Evolutionary conservation across 345 rosid species (phyloP), one percentile per base, ranked within the genome.

Genomic region (Rhodamnia rubescens): DNA sequence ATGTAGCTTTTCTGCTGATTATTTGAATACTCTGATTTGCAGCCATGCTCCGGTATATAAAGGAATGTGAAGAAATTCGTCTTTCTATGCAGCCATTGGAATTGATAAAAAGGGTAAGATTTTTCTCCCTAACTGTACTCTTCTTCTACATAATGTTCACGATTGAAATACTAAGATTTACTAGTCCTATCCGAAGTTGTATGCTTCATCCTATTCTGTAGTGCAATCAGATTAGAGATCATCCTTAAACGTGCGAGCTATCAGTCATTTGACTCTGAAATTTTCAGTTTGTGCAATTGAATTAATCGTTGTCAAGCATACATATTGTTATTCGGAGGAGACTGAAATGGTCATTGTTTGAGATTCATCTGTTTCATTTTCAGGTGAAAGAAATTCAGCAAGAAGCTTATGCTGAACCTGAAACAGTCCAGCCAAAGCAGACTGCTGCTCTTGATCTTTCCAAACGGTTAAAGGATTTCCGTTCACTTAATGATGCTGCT

Each of bases 361-460:
- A 61, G 85, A 42, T 55, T 74, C 24, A 26, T 55, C 78, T 24
- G 84, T 82, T 44, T 86, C 53, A 54, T 50, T 89, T 85, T 57
- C 87, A 97, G 99, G 98, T 97, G 9, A 89, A 91, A 89, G 99
- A 93, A 91, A 97, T 97, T 85, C 90, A 95, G 88, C 96, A 91
- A 86, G 99, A 95, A 86, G 87, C 86, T 69, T 87, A 91, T 88
- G 86, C 83, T 14, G 93, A 93, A 86, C 91, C 92, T 49, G 93
- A 91, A 86, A 90, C 85, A 4, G 89, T 88, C 40, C 91, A 89
- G 83, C 91, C 89, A 85, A 95, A 91, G 89, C 96, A 92, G 90
- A 92, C 93, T 82, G 94, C 94, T 21, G 96, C 95, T 3, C 88
- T 92, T 87, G 98, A 94, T 92, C 96, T 97, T 80, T 96, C 98